phyloP scores from a whole-genome alignment of 1,284 basidiomycete genomes.

The Tylopilus microsporus region DNA sequence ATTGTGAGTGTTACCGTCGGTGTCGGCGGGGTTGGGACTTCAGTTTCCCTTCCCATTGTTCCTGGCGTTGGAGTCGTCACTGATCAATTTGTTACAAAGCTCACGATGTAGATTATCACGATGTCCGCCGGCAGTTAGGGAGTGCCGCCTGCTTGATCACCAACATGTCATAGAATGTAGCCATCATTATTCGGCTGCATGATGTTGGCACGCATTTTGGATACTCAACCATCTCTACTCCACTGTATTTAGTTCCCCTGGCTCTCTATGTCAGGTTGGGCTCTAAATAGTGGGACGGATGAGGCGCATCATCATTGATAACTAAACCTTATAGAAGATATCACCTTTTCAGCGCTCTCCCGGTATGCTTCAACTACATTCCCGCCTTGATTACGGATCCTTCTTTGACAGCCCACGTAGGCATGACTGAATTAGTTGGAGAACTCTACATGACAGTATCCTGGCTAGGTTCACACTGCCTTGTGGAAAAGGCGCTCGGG shows the following conservation, averaged over 20 bases:
- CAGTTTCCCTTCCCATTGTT: neutral
- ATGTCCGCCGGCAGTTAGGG: slow-evolving; percentile 83
- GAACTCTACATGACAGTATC: slow-evolving; percentile 4
- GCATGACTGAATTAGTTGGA: slow-evolving; percentile 3
- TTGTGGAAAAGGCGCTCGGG: slow-evolving; percentile 5
- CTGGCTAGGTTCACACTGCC: slow-evolving; percentile 6
- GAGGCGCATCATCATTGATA: slow-evolving; percentile 11
- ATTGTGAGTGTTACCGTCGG: slow-evolving; percentile 61
- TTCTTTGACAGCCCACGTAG: slow-evolving; percentile 16
- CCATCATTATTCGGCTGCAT: slow-evolving; percentile 2
- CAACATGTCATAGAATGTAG: slow-evolving; percentile 26
- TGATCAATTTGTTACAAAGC: slow-evolving; percentile 44
- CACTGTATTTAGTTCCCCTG: slow-evolving; percentile 3
- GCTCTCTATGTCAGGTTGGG: slow-evolving; percentile 13
- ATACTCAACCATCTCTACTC: slow-evolving; percentile 2
- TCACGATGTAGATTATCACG: slow-evolving; percentile 95
- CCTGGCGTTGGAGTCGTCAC: slow-evolving; percentile 9
- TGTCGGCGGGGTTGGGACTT: slow-evolving; percentile 1
- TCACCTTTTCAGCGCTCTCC: slow-evolving; percentile 6
- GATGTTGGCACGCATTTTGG: slow-evolving; percentile 9
- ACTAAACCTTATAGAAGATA: slow-evolving; percentile 17
- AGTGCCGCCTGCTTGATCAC: slow-evolving; percentile 63
- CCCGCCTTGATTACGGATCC: slow-evolving; percentile 8
- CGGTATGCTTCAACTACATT: slow-evolving; percentile 11
- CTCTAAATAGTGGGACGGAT: slow-evolving; percentile 11